Conservation (phyloP, 163 green algal species). For the Botryococcus braunii region DNA sequence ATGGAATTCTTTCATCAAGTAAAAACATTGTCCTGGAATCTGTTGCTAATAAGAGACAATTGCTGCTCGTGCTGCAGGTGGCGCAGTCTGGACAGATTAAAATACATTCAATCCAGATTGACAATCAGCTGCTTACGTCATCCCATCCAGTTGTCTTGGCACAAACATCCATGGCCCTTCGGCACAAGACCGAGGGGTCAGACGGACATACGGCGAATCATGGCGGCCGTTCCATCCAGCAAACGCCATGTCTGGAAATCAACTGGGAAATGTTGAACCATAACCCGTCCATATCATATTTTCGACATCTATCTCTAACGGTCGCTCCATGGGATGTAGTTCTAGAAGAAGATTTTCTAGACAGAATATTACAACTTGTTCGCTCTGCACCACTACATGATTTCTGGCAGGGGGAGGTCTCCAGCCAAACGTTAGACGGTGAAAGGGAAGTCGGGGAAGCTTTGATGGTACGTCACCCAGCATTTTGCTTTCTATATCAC, state of each 20-base stretch:
- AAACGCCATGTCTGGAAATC: constrained; percentile 23
- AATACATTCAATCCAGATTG: constrained; percentile 39
- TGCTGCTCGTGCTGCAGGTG: too few relatives aligned
- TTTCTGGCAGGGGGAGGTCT: constrained; percentile 23
- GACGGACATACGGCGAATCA: not conserved
- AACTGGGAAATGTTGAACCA: constrained; percentile 27
- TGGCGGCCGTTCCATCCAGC: not conserved
- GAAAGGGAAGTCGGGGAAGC: too few relatives aligned
- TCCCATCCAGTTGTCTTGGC: constrained; percentile 44
- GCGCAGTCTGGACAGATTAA: too few relatives aligned
- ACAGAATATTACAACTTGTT: constrained; percentile 28
- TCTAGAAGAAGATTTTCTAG: constrained; percentile 55
- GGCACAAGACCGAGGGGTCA: not conserved
- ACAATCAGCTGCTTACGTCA: constrained; percentile 59
- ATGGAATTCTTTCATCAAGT: too few relatives aligned
- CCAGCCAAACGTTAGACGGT: too few relatives aligned
- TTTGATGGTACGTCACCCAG: too few relatives aligned
- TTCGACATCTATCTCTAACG: constrained; percentile 22
- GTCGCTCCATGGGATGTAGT: constrained; percentile 33
- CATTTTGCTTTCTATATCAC: too few relatives aligned
- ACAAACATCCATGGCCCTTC: constrained; percentile 1
- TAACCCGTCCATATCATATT: constrained; percentile 29
- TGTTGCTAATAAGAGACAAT: too few relatives aligned
- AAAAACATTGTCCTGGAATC: too few relatives aligned
- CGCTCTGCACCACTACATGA: constrained; percentile 26